Conservation (phyloP, 495 filamentous ascomycete genomes). For the Pseudoneurospora amorphoporcata region DNA sequence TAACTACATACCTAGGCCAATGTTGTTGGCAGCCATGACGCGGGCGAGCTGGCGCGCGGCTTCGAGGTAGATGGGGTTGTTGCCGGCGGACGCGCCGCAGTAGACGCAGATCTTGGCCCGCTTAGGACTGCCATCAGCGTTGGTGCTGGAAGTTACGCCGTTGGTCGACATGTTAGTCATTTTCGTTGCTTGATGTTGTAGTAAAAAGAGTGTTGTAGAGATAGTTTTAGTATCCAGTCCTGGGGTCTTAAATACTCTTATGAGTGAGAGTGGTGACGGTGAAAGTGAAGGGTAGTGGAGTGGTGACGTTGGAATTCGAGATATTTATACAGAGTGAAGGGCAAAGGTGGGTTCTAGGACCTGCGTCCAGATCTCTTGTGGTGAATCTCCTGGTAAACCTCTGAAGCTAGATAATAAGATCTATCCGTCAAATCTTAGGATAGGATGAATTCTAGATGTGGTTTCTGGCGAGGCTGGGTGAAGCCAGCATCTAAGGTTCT, state of each 20-base stretch:
- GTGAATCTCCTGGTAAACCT: neutral
- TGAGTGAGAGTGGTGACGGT: neutral
- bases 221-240: neutral
- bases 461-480: neutral
- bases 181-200: neutral
- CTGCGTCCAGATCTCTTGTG: neutral
- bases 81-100: constrained; percentile 71
- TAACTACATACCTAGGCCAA: constrained; percentile 45
- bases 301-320: neutral
- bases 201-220: neutral
- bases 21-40: constrained; percentile 60
- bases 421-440: neutral
- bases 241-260: neutral
- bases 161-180: constrained; percentile 30
- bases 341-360: neutral
- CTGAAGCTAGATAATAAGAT: neutral
- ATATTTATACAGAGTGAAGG: neutral
- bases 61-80: constrained; percentile 54
- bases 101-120: constrained; percentile 59
- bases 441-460: neutral
- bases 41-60: constrained; percentile 70
- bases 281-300: neutral
- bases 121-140: constrained; percentile 17
- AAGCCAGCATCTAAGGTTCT: neutral
- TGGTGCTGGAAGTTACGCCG: constrained; percentile 26